Base-by-base conservation (phyloP, 2,329 filamentous ascomycete genomes). In the Ophiosphaerella herpotricha region DNA sequence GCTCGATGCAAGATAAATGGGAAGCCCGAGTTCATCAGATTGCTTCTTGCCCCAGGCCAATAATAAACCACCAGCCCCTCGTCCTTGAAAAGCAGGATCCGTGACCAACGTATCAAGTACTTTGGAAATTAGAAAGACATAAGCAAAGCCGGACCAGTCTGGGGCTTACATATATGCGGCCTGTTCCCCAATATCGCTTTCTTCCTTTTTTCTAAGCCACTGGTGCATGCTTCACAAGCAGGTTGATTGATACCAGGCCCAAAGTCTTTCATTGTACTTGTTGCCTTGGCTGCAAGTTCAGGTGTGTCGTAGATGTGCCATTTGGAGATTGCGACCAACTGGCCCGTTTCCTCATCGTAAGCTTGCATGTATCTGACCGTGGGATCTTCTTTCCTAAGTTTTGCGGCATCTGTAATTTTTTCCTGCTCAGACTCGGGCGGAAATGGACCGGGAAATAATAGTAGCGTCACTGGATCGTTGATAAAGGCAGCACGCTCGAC, bases 291-390 rank as follows among this genome's bases (percentile, higher is more conserved):
- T 1, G 52, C 57, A 0, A 50, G 47, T 16, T 61, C 53, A 4
- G 59, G 26, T 0, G 63, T 63, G 7, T 58, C 46, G 48, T 64
- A 67, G 9, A 72, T 35, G 37, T 64, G 52, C 66, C 66, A 71
- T 40, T 70, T 67, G 1, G 67, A 56, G 31, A 63, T 65, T 1
- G 66, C 66, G 4, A 68, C 57, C 43, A 66, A 59, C n/a, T 66
- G 54, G 7, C 51, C 52, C 1, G 57, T 58, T 4, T 57, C 58
- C 39, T 60, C 55, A 35, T 71, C 63, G 14, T 66, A 55, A 29
- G 56, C 63, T 46, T 70, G 61, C 4, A 67, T 29, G 24, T 60
- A 65, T 5, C 42, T 33, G 0, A 34, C 40, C 5, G 56, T 57
- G 4, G 53, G 29, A 14, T 66, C 58, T 2, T 55, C 38, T 8